These are phyloP conservation scores for Sclerotinia minor DNA, from an alignment of 2,329 filamentous ascomycete species.

Conservation along the genomic window DNA sequence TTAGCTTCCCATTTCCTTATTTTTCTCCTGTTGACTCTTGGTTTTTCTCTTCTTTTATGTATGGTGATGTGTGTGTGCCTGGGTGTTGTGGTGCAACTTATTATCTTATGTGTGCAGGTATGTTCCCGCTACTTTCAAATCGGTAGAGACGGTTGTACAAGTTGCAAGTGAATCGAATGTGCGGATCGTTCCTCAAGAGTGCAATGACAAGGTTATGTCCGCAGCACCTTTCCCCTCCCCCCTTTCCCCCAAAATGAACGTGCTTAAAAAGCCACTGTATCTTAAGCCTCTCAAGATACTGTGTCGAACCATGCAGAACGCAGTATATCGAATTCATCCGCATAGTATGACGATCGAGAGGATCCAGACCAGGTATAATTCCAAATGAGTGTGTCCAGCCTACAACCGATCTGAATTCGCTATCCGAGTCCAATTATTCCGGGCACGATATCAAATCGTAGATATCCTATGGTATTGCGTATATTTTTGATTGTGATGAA, in stretches of 20 bases:
- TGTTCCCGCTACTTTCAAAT: neutral
- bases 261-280: conserved; percentile 1
- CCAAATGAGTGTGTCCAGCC: conserved; percentile 1
- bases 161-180: neutral
- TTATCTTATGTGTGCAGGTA: neutral
- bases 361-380: conserved; percentile 2
- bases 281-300: neutral
- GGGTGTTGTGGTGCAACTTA: neutral
- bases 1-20: neutral
- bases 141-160: conserved; percentile 8
- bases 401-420: neutral
- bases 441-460: neutral
- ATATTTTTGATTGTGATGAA: neutral
- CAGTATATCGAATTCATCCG: neutral
- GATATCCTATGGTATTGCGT: neutral
- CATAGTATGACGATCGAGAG: neutral
- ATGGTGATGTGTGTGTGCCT: too few relatives aligned
- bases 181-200: neutral
- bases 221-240: too few relatives aligned
- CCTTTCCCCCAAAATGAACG: too few relatives aligned
- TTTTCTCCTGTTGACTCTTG: neutral
- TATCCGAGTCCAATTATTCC: conserved; percentile 7
- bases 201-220: neutral
- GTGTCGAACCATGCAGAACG: neutral
- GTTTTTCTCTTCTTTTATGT: neutral